Percentiles rank a stretch among this genome's conserved stretches.
These are phyloP conservation scores for Brassica carinata DNA, from an alignment of 345 rosid genomes.

Conservation along the genomic window DNA sequence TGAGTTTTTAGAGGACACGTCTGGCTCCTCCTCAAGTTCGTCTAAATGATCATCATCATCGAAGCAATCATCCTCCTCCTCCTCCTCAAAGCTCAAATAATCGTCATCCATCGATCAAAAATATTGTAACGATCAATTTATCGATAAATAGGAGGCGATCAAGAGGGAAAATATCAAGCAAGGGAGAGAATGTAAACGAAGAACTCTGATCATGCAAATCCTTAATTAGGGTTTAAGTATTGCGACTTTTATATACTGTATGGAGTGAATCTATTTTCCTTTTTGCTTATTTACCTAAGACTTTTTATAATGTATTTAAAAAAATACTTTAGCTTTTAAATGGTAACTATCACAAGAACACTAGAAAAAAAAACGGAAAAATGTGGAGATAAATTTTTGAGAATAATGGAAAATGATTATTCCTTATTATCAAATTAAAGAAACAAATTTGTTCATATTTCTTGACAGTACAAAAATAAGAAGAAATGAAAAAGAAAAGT, in stretches of 20 bases:
- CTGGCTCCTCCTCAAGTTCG: background rate
- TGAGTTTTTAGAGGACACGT: background rate
- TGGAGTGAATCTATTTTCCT: background rate
- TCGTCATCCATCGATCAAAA: conserved; percentile 19
- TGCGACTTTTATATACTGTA: background rate
- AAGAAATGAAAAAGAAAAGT: too few relatives aligned
- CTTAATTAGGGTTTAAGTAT: background rate
- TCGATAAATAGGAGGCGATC: background rate
- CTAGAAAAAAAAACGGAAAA: too few relatives aligned
- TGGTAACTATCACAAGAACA: too few relatives aligned
- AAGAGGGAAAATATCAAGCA: background rate
- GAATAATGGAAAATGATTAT: too few relatives aligned
- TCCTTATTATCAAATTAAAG: too few relatives aligned
- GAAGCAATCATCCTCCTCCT: background rate
- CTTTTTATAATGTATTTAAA: background rate
- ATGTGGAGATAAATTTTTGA: too few relatives aligned
- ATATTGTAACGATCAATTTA: background rate
- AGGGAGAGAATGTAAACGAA: conserved; percentile 6
- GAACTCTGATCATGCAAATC: background rate
- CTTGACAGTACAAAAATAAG: too few relatives aligned
- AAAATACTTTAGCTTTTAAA: too few relatives aligned
- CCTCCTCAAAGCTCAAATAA: background rate
- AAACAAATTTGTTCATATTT: too few relatives aligned
- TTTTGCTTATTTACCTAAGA: background rate
- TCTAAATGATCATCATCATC: background rate